These are phyloP conservation scores for Fraxinus velutina DNA, from an alignment of 305 asterid genomes.

Conservation along the genomic window DNA sequence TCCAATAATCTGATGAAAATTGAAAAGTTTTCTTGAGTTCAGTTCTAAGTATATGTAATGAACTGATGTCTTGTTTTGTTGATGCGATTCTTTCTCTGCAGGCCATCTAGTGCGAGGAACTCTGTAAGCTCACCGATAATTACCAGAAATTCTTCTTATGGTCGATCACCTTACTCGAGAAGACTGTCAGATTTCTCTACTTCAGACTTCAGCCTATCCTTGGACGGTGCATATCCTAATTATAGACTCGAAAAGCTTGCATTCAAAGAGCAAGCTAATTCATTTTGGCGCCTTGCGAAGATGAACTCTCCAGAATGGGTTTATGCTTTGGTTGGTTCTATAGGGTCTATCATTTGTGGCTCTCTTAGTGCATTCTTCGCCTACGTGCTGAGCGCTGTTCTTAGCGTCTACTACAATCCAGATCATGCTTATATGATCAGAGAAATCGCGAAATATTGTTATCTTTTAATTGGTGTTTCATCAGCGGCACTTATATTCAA, in stretches of 20 bases:
- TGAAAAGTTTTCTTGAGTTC: neutral
- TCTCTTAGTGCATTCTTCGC: conserved; percentile 97
- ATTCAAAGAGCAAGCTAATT: conserved; percentile 87
- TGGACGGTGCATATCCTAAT: conserved; percentile 71
- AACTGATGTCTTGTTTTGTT: neutral
- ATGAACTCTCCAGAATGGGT: conserved; percentile 99
- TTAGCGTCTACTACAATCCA: conserved; percentile 86
- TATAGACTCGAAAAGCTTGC: conserved; percentile 82
- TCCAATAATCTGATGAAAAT: neutral
- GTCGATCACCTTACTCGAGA: conserved; percentile 93
- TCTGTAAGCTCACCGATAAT: conserved; percentile 96
- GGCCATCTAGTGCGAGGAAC: conserved; percentile 99
- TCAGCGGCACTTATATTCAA: conserved; percentile 94
- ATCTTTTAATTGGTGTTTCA: conserved; percentile 82
- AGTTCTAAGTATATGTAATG: neutral
- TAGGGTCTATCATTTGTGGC: conserved; percentile 91
- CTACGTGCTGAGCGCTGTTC: conserved; percentile 89
- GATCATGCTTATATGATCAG: conserved; percentile 66
- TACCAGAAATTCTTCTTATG: conserved; percentile 85
- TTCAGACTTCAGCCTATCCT: conserved; percentile 86
- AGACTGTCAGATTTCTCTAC: conserved; percentile 93
- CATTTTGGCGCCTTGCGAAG: conserved; percentile 87
- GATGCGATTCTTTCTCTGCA: conserved; percentile 26
- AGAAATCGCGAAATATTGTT: conserved; percentile 86
- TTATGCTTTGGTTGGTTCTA: conserved; percentile 78